phyloP scores from a whole-genome alignment of 495 filamentous ascomycete species.

The Clohesyomyces aquaticus region DNA sequence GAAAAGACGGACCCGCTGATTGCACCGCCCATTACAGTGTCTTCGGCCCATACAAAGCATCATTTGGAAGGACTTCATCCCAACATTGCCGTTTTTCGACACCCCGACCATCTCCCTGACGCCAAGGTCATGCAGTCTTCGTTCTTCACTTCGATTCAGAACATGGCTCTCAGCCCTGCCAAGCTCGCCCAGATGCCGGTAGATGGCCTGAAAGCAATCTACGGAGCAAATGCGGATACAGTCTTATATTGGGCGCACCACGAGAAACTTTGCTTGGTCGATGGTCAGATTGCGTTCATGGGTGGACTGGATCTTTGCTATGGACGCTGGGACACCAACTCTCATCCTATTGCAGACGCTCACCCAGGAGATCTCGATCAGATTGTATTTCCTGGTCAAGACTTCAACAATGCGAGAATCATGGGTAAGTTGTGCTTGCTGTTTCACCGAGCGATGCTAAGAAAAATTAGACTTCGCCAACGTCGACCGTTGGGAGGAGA shows the following conservation, averaged over 20 bases:
- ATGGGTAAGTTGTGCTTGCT: slow-evolving; percentile 27
- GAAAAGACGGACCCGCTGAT: slow-evolving; percentile 53
- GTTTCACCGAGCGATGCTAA: neutral
- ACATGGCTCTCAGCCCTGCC: slow-evolving; percentile 56
- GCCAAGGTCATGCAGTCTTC: slow-evolving; percentile 60
- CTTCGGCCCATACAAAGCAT: slow-evolving; percentile 84
- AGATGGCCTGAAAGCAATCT: slow-evolving; percentile 73
- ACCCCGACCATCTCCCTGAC: slow-evolving; percentile 86
- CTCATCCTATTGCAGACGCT: slow-evolving; percentile 81
- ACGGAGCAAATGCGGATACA: slow-evolving; percentile 77
- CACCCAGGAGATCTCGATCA: slow-evolving; percentile 76
- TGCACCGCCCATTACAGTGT: slow-evolving; percentile 60
- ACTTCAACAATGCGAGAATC: slow-evolving; percentile 83
- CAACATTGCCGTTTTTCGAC: slow-evolving; percentile 89
- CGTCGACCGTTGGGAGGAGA: slow-evolving; percentile 80
- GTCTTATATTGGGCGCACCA: slow-evolving; percentile 96
- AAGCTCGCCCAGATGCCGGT: slow-evolving; percentile 62
- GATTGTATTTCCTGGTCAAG: slow-evolving; percentile 86
- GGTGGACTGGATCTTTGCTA: slow-evolving; percentile 74
- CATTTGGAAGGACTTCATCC: slow-evolving; percentile 75
- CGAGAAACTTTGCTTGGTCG: slow-evolving; percentile 87
- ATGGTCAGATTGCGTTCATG: slow-evolving; percentile 86
- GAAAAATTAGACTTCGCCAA: slow-evolving; percentile 79
- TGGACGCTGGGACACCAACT: slow-evolving; percentile 63
- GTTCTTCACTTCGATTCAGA: slow-evolving; percentile 56